A percentile compares a stretch with the other conserved stretches of the same genome.
These are phyloP conservation scores for Conticribra guillardii DNA, from an alignment of 108 stramenopile genomes.

Conservation along the genomic window DNA sequence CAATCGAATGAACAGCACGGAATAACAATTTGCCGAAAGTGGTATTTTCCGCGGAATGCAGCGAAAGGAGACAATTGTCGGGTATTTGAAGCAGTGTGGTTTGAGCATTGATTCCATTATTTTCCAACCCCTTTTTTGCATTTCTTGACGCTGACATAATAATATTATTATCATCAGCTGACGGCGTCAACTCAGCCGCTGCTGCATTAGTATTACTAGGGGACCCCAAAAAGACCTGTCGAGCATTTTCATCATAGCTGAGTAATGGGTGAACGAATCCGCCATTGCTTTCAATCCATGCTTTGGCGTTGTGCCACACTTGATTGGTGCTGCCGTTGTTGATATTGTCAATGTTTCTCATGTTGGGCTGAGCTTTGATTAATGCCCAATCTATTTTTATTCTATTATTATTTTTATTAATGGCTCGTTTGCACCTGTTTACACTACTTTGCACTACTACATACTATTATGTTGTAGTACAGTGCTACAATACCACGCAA, in stretches of 20 bases:
- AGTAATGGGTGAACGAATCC: constrained; percentile 31
- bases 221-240: constrained; percentile 18
- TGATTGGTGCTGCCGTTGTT: background rate
- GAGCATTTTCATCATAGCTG: constrained; percentile 18
- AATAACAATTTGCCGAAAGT: constrained; percentile 36
- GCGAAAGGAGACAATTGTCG: constrained; percentile 25
- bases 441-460: no score
- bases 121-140: background rate
- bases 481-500: no score
- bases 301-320: constrained; percentile 21
- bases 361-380: no score
- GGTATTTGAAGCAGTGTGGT: constrained; percentile 27
- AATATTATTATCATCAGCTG: no score
- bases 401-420: no score
- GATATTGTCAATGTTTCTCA: no score
- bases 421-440: no score
- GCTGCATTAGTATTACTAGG: no score
- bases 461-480: no score
- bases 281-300: constrained; percentile 37
- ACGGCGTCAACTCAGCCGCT: no score
- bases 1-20: constrained; percentile 27
- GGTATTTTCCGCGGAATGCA: constrained; percentile 36
- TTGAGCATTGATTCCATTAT: constrained; percentile 16
- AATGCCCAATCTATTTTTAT: no score
- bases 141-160: background rate